Evolutionary conservation across 23 red algal species (phyloP), one percentile per base, ranked within the genome.

Genomic region (Porphyridium purpureum): DNA sequence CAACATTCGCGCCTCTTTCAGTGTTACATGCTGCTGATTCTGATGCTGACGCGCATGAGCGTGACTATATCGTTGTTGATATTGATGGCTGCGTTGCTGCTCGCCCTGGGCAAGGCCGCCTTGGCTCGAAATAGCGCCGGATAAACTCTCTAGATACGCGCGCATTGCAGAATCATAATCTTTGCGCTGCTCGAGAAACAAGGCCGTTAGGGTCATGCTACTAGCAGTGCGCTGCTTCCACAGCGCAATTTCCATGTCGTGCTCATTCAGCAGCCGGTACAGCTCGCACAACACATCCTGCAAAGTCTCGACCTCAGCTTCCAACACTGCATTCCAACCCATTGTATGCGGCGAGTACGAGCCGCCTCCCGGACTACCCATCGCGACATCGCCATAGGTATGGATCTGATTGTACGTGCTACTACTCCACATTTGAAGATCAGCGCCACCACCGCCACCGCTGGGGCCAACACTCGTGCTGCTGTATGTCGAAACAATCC

Each of bases 141-240:
- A n/a, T n/a, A n/a, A n/a, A n/a, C n/a, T n/a, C n/a, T n/a, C n/a
- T n/a, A n/a, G n/a, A n/a, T n/a, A n/a, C n/a, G n/a, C n/a, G n/a
- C n/a, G n/a, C n/a, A n/a, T n/a, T n/a, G n/a, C n/a, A n/a, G n/a
- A n/a, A n/a, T n/a, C n/a, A n/a, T n/a, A n/a, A n/a, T n/a, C n/a
- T n/a, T n/a, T n/a, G n/a, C n/a, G 55, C 51, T 86, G 79, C 54
- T 82, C 76, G 40, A 76, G 71, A n/a, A 27, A 69, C 33, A 81
- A 19, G 4, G 23, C 79, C 24, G 52, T 21, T 6, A 69, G 33
- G 28, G 75, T 86, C 5, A 14, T 20, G 25, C 55, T 24, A 24
- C 49, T 51, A 11, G 32, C 27, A 15, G 68, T 60, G 30, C 74
- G 48, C 19, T 26, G 29, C 38, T 86, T 98, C 81, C 79, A 98